Percentiles rank a stretch among this genome's conserved stretches.
phyloP scores from a whole-genome alignment of 345 rosid species.

The Corchorus capsularis region DNA sequence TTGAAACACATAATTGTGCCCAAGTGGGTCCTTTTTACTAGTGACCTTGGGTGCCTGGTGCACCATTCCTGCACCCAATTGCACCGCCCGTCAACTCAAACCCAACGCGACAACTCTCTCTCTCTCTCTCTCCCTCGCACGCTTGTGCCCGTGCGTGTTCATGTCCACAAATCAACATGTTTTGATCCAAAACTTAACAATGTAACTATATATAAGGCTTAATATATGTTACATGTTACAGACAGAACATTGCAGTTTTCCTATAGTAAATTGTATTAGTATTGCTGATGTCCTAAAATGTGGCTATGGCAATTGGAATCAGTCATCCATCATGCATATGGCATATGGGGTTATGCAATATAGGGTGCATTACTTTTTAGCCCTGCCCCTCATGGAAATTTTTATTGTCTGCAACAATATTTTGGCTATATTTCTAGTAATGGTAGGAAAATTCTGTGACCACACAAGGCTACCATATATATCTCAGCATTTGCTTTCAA shows the following conservation, averaged over 20 bases:
- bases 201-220: not conserved
- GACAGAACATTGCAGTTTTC: not conserved
- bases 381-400: not conserved
- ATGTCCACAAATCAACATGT: not conserved
- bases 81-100: constrained; percentile 32
- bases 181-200: not conserved
- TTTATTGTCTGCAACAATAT: not conserved
- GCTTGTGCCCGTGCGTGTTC: not conserved
- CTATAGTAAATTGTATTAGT: too few relatives aligned
- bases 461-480: constrained; percentile 17
- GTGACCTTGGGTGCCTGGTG: constrained; percentile 30
- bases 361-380: constrained; percentile 1
- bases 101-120: constrained; percentile 14
- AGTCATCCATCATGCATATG: not conserved
- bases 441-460: constrained; percentile 18
- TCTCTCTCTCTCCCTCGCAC: not conserved
- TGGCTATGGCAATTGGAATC: not conserved
- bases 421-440: not conserved
- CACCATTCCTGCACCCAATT: constrained; percentile 28
- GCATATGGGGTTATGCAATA: not conserved
- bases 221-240: not conserved
- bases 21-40: constrained; percentile 28
- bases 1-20: constrained; percentile 18
- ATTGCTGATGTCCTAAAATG: not conserved
- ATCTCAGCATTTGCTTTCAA: constrained; percentile 22